Evolutionary conservation across 257 asterid genomes (phyloP), one percentile per base, ranked within the genome.

Genomic region (Ballota nigra): DNA sequence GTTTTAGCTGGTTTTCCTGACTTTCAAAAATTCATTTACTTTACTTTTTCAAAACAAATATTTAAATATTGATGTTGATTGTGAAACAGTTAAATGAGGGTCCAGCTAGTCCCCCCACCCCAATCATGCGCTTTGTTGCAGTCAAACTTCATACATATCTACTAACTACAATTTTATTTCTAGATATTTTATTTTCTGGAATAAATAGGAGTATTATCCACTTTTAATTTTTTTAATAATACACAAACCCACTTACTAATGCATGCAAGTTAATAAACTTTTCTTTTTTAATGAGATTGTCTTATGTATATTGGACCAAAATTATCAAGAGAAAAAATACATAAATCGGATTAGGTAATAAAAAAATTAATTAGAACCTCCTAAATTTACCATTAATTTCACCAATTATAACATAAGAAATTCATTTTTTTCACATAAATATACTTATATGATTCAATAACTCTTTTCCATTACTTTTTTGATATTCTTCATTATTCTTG

Each of bases 1-100:
- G 26, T 61, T 61, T 72, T 22, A 65, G 72, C 67, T 38, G 72
- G 65, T 64, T 64, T 73, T 64, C 20, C 78, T 73, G 68, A 73
- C 67, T 53, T 73, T 52, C 38, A 73, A 55, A 72, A 33, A 38
- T 53, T 53, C 2, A 13, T 6, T 64, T 4, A 43, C 4, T 19
- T 51, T 49, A n/a, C n/a, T n/a, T 16, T 10, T n/a, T 8, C 0
- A 26, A 65, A 64, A 65, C 20, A 34, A 60, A 33, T 20, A 67
- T 22, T 20, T 34, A 49, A 55, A n/a, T 45, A 13, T 62, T 51
- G 70, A 60, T 59, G 63, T 52, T 72, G 64, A 63, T 63, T 52
- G 34, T 53, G 73, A 51, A 52, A 29, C 43, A 68, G 34, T 31
- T 51, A 8, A 29, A 36, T 34, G 26, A 8, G 66, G 66, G 68